These are phyloP conservation scores for Scheffersomyces stipitis DNA, from an alignment of 805 yeast genomes.

Conservation along the genomic window DNA sequence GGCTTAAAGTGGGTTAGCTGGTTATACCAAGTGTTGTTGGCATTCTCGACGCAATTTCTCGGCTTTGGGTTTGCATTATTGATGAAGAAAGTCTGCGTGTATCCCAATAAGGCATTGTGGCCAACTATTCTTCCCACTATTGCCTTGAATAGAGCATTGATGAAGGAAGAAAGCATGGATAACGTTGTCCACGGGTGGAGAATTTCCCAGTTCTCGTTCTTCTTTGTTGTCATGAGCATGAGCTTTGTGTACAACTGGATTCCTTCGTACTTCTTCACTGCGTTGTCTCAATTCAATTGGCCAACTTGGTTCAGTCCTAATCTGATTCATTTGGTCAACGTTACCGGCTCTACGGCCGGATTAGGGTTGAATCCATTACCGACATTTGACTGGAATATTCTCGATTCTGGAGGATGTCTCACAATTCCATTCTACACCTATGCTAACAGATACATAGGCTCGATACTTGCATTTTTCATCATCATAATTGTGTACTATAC, in stretches of 20 bases:
- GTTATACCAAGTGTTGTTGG: slow-evolving; percentile 54
- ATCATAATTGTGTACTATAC: slow-evolving; percentile 41
- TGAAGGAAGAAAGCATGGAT: slow-evolving; percentile 26
- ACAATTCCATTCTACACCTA: slow-evolving; percentile 45
- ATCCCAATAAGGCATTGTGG: slow-evolving; percentile 44
- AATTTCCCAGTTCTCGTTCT: slow-evolving; percentile 43
- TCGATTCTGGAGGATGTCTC: slow-evolving; percentile 38
- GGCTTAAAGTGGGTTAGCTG: slow-evolving; percentile 45
- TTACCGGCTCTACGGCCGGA: slow-evolving; percentile 38
- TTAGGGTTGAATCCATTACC: slow-evolving; percentile 45
- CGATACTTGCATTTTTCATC: slow-evolving; percentile 30
- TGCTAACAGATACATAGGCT: slow-evolving; percentile 39
- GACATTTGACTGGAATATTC: slow-evolving; percentile 43
- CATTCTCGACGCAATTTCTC: slow-evolving; percentile 56
- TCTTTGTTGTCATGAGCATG: slow-evolving; percentile 28
- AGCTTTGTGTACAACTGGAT: slow-evolving; percentile 45
- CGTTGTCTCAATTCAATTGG: slow-evolving; percentile 44
- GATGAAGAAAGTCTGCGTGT: slow-evolving; percentile 53
- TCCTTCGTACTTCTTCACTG: slow-evolving; percentile 39
- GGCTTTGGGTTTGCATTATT: slow-evolving; percentile 71
- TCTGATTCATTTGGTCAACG: slow-evolving; percentile 39
- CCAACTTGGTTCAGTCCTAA: slow-evolving; percentile 44
- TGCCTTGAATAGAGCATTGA: slow-evolving; percentile 42
- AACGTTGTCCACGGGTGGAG: slow-evolving; percentile 36
- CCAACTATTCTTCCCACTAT: slow-evolving; percentile 45